Evolutionary conservation across 1,284 basidiomycete genomes (phyloP).

Genomic region (Ganoderma sinense): DNA sequence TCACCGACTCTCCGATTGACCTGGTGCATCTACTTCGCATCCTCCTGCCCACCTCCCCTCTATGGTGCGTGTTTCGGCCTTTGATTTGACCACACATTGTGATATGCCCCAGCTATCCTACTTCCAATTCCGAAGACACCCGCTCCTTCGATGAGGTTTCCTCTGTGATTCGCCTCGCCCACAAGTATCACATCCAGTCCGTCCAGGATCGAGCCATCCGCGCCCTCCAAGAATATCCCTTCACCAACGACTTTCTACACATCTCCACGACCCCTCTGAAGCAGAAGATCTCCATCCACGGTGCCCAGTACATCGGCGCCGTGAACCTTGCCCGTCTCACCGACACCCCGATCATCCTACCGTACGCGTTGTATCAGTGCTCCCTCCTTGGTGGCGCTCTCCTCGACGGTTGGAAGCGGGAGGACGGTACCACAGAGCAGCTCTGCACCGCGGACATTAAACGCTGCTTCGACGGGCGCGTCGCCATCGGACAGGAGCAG

Average conservation of each 20-base stretch:
- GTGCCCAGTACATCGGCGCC: conserved; percentile 2
- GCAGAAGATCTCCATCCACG: neutral
- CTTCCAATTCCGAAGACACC: neutral
- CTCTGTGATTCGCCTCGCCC: conserved; percentile 16
- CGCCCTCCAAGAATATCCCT: neutral
- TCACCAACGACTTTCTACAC: neutral
- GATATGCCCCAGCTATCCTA: neutral
- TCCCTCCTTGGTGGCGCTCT: neutral
- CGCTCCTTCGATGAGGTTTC: neutral
- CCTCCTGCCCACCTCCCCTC: neutral
- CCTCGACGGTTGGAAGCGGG: neutral
- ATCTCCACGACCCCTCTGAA: neutral
- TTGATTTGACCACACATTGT: neutral
- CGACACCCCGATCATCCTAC: conserved; percentile 1
- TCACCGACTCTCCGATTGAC: conserved; percentile 22
- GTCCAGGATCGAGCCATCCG: neutral
- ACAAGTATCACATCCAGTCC: conserved; percentile 24
- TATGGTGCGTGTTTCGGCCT: neutral
- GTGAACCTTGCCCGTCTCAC: conserved; percentile 11
- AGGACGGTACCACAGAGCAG: conserved; percentile 9
- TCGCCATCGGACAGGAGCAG: neutral
- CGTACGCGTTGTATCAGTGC: conserved; percentile 1
- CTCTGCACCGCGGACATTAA: neutral
- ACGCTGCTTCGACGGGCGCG: neutral
- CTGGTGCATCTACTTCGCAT: conserved; percentile 11